Evolutionary conservation across 768 basidiomycete species (phyloP), one percentile per base, ranked within the genome.

Genomic region (Lactarius sanguifluus): DNA sequence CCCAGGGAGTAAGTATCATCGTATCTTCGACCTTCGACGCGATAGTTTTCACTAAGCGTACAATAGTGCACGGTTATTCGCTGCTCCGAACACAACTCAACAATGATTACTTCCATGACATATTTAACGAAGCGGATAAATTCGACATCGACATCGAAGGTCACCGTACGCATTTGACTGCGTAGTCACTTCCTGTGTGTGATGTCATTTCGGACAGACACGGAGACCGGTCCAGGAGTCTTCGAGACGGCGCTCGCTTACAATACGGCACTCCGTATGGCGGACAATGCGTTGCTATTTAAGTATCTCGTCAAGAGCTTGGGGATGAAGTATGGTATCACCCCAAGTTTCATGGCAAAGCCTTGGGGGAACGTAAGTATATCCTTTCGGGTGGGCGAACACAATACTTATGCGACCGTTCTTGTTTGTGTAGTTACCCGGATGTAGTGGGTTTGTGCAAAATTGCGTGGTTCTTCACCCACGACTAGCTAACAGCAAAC

Each of bases 321-420:
- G 2, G 96, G 96, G 0, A 91, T 97, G 84, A 86, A 89, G 74
- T 82, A 91, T 69, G 91, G 90, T 10, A 81, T 99, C 63, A 84
- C 94, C 45, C 96, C 97, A 1, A 96, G 93, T 66, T 99, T 99
- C 78, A 98, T 98, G 96, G 95, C 96, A 0, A 98, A 98, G 72
- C 96, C 96, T 30, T 97, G 93, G 91, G 89, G 88, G 38, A 88
- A 93, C 73, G 94, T 95, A 73, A 40, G 9, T 64, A 57, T 2
- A 28, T 34, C 6, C 13, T 68, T 36, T 50, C 40, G 9, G 57
- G 16, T 20, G 15, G 38, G 38, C 16, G 40, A 32, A 32, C 34
- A 5, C 15, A 20, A 23, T 28, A 65, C 45, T 63, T n/a, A 71
- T 32, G 5, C 7, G 5, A 38, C 16, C 47, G 38, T 45, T 61